Evolutionary conservation across 345 rosid genomes (phyloP).

Genomic region (Euphorbia pulcherrima): DNA sequence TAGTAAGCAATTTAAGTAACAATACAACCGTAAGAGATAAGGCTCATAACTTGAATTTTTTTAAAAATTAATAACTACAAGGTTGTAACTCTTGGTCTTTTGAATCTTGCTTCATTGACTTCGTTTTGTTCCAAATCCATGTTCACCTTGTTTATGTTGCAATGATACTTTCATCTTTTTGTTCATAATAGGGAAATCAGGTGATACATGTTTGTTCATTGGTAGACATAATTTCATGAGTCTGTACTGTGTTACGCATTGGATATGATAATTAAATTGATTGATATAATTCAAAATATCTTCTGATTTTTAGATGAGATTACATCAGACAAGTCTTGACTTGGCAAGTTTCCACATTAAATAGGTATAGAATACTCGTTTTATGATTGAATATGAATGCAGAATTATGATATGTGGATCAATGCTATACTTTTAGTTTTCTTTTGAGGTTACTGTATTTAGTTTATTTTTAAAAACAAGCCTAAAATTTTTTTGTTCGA

Average conservation of each 20-base stretch:
- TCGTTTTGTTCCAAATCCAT: neutral
- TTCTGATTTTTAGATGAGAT: neutral
- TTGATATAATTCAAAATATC: neutral
- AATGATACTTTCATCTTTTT: neutral
- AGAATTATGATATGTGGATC: neutral
- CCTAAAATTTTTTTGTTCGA: neutral
- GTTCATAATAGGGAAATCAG: neutral
- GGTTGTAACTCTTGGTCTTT: neutral
- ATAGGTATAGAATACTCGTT: neutral
- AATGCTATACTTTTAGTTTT: neutral
- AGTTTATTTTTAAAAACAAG: constrained; percentile 1
- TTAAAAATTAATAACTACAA: no score
- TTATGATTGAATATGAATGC: neutral
- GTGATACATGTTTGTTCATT: neutral
- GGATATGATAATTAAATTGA: neutral
- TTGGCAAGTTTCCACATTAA: neutral
- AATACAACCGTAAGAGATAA: no score
- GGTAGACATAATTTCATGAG: neutral
- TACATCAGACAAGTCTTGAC: neutral
- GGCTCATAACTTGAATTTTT: no score
- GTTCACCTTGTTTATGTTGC: neutral
- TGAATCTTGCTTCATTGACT: neutral
- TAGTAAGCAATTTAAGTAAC: no score
- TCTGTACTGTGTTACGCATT: neutral
- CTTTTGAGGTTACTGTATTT: constrained; percentile 4